Base-by-base conservation (phyloP, 2,329 filamentous ascomycete species). In the Verticillium isaacii region DNA sequence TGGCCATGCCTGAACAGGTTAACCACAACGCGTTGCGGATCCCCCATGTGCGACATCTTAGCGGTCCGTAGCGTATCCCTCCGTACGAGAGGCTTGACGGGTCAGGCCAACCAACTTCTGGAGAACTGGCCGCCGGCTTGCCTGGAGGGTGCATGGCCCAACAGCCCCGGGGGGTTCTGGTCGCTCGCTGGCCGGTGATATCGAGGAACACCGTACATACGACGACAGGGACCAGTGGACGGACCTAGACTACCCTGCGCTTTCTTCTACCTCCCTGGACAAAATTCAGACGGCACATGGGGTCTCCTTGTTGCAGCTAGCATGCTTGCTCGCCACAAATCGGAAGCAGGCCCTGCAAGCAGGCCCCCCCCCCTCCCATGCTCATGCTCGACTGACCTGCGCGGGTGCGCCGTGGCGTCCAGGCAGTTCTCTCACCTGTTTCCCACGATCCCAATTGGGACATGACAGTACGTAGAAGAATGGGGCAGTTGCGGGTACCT, bases 41-140 rank as follows among this genome's bases (percentile, higher is more conserved):
- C 19, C 39, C 56, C 60, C 58, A 64, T 64, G 64, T 63, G 63
- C 63, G 59, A 63, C 64, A 61, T 65, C 60, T 61, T 60, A 59
- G 32, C 36, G 63, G 63, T 63, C 60, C 63, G 60, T 63, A 60
- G 45, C 61, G 56, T 56, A 57, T 55, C 39, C 57, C 29, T 23
- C 50, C 58, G 58, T 55, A 59, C 59, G 32, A 65, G 59, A 37
- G 45, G 57, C 60, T 45, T 62, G 29, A 57, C 57, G 45, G 32
- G 9, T 12, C 2, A 5, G 34, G 23, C 55, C 29, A 37, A 25
- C 17, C 29, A 29, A 29, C 23, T 17, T 56, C 25, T 14, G 9
- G 25, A 19, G 55, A 19, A 12, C 32, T n/a, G 45, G n/a, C 23
- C 45, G 19, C n/a, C n/a, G 12, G 8, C 8, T 14, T 50, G n/a